phyloP scores from a whole-genome alignment of 441 rosid genomes.

The Corymbia citriodora region DNA sequence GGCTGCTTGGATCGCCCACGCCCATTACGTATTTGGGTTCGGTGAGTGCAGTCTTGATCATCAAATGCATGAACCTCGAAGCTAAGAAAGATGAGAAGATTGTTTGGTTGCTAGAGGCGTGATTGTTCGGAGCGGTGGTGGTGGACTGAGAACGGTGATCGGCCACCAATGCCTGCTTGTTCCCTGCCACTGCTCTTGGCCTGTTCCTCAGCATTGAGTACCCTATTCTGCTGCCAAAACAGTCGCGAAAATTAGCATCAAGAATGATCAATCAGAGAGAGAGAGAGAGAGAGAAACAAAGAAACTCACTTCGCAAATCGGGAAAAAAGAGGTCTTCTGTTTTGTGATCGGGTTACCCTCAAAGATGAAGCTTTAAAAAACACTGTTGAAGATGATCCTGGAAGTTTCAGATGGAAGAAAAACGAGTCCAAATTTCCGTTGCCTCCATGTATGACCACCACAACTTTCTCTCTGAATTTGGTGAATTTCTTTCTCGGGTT shows the following conservation, averaged over 20 bases:
- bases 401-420: slow-evolving; percentile 3
- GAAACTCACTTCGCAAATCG: slow-evolving; percentile 16
- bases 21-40: slow-evolving; percentile 33
- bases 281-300: neutral
- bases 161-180: slow-evolving; percentile 51
- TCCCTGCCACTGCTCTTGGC: slow-evolving; percentile 49
- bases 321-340: neutral
- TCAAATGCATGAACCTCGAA: slow-evolving; percentile 52
- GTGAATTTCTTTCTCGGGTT: neutral
- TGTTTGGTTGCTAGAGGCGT: slow-evolving; percentile 1
- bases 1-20: slow-evolving; percentile 24
- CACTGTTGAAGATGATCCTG: neutral
- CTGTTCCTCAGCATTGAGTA: slow-evolving; percentile 43
- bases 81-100: slow-evolving; percentile 37
- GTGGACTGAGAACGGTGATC: slow-evolving; percentile 40
- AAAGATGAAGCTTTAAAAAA: neutral
- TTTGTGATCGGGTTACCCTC: neutral
- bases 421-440: slow-evolving; percentile 32
- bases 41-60: slow-evolving; percentile 17
- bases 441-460: slow-evolving; percentile 26
- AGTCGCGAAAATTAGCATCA: neutral
- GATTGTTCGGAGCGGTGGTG: slow-evolving; percentile 14
- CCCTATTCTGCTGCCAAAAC: neutral
- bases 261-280: neutral
- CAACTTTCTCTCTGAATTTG: neutral